phyloP scores from a whole-genome alignment of 2,329 filamentous ascomycete genomes.

The Paecilomyces variotii region DNA sequence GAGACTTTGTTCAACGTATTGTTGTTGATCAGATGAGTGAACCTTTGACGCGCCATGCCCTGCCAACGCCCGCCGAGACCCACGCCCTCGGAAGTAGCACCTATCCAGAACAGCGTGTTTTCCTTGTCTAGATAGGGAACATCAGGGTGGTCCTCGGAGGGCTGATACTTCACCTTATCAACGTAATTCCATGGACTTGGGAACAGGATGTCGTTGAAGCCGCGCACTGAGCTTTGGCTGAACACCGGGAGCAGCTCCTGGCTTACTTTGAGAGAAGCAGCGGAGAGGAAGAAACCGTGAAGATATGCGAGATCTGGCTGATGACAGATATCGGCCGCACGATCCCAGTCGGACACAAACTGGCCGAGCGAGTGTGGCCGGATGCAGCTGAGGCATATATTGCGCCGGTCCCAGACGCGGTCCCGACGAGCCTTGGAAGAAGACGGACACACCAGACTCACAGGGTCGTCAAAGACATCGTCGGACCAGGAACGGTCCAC shows the following conservation, averaged over 20 bases:
- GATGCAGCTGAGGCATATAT: slow-evolving; percentile 58
- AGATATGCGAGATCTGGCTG: slow-evolving; percentile 68
- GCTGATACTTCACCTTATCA: slow-evolving; percentile 47
- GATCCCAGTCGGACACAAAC: slow-evolving; percentile 58
- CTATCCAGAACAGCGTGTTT: slow-evolving; percentile 65
- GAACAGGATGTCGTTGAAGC: slow-evolving; percentile 70
- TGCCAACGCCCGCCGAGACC: slow-evolving; percentile 50
- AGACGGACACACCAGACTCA: slow-evolving; percentile 53
- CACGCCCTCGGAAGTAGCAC: slow-evolving; percentile 52
- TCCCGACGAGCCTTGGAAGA: slow-evolving; percentile 52
- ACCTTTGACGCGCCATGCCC: slow-evolving; percentile 61
- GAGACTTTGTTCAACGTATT: slow-evolving; percentile 44
- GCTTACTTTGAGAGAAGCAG: slow-evolving; percentile 54
- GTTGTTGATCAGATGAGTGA: slow-evolving; percentile 61
- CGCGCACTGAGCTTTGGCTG: slow-evolving; percentile 62
- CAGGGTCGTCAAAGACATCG: slow-evolving; percentile 33
- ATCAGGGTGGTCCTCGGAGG: slow-evolving; percentile 45
- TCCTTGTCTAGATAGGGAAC: slow-evolving; percentile 53
- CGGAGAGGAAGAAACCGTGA: slow-evolving; percentile 61
- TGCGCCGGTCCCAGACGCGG: slow-evolving; percentile 55
- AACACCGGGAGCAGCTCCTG: slow-evolving; percentile 65
- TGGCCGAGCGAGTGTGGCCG: slow-evolving; percentile 58
- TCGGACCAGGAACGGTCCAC: slow-evolving; percentile 29
- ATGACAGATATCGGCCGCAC: slow-evolving; percentile 61
- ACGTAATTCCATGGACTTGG: slow-evolving; percentile 58